phyloP scores from a whole-genome alignment of 2,329 filamentous ascomycete species.

The Ilyonectria mors-panacis region DNA sequence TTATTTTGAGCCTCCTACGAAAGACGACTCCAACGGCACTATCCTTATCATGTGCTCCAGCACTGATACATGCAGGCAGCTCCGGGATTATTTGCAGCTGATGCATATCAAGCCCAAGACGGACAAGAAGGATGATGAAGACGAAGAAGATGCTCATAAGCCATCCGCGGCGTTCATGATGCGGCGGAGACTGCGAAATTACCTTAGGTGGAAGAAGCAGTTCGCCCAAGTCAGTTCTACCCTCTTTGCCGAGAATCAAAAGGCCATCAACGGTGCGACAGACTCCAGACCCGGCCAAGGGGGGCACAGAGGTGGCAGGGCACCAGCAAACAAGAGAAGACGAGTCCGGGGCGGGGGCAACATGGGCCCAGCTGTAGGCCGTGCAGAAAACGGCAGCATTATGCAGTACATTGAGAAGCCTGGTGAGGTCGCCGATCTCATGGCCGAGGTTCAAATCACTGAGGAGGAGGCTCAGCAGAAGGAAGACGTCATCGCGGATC shows the following conservation, averaged over 20 bases:
- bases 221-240: constrained; percentile 88
- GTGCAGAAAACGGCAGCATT: constrained; percentile 81
- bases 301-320: constrained; percentile 69
- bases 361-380: constrained; percentile 69
- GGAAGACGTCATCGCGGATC: constrained; percentile 80
- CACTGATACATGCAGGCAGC: constrained; percentile 85
- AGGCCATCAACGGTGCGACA: constrained; percentile 77
- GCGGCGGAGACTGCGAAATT: constrained; percentile 87
- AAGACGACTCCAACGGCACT: constrained; percentile 90
- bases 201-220: constrained; percentile 91
- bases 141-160: constrained; percentile 67
- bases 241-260: constrained; percentile 85
- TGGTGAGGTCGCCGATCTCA: constrained; percentile 83
- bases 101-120: constrained; percentile 81
- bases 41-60: constrained; percentile 97
- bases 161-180: constrained; percentile 90
- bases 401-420: constrained; percentile 87
- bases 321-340: constrained; percentile 87
- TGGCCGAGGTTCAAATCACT: constrained; percentile 87
- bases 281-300: constrained; percentile 66
- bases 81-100: constrained; percentile 91
- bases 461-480: constrained; percentile 83
- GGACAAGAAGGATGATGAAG: constrained; percentile 60
- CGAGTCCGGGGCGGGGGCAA: constrained; percentile 85
- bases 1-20: constrained; percentile 83